phyloP scores from a whole-genome alignment of 805 yeast species.

The Cyberlindnera bimundalis region DNA sequence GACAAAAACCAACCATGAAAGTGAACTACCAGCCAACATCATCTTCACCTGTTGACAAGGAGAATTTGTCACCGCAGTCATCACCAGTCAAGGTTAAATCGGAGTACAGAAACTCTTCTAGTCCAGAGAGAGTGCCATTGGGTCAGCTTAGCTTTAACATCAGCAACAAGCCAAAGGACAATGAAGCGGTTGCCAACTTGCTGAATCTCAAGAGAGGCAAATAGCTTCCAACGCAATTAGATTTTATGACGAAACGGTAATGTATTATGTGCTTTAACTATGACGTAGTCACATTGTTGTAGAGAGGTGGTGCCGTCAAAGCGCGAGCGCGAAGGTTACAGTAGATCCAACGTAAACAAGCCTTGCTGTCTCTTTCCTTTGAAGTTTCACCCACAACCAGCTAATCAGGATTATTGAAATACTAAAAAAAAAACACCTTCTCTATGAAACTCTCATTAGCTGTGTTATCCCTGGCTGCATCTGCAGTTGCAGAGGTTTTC shows the following conservation, averaged over 20 bases:
- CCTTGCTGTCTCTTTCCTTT: too few relatives aligned
- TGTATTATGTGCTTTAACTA: too few relatives aligned
- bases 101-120: not conserved
- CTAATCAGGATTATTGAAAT: too few relatives aligned
- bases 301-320: too few relatives aligned
- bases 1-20: constrained; percentile 18
- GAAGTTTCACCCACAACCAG: too few relatives aligned
- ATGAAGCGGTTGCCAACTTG: constrained; percentile 17
- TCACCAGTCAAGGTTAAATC: not conserved
- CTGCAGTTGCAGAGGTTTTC: constrained; percentile 14
- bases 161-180: constrained; percentile 14
- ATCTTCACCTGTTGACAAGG: constrained; percentile 2
- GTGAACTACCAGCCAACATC: constrained; percentile 22
- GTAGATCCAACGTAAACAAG: too few relatives aligned
- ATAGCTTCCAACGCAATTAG: not conserved
- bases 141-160: constrained; percentile 12
- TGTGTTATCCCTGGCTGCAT: not conserved
- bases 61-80: constrained; percentile 1
- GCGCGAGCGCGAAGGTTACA: too few relatives aligned
- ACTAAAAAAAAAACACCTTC: too few relatives aligned
- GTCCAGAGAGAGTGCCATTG: constrained; percentile 15
- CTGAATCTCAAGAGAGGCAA: constrained; percentile 13
- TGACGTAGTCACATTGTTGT: too few relatives aligned
- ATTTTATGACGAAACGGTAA: too few relatives aligned
- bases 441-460: not conserved